Conservation (phyloP, 768 basidiomycete genomes). For the Agaricus blazei region DNA sequence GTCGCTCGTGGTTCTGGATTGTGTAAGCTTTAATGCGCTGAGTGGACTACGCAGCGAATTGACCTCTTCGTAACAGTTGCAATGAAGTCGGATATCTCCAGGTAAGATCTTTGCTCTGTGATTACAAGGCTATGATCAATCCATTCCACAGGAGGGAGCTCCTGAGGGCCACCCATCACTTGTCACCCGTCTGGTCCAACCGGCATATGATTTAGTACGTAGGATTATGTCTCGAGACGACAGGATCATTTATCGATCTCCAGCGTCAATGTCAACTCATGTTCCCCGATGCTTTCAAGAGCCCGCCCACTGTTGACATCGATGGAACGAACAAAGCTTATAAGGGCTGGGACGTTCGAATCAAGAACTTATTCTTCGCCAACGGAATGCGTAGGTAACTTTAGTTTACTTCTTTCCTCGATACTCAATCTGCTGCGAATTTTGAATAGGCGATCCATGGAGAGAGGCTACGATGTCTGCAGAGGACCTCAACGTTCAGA, state of each 20-base stretch:
- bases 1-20: slow-evolving; percentile 70
- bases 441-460: slow-evolving; percentile 62
- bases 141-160: slow-evolving; percentile 32
- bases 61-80: slow-evolving; percentile 38
- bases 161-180: slow-evolving; percentile 35
- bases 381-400: slow-evolving; percentile 55
- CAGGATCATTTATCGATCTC: background rate
- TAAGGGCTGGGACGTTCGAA: slow-evolving; percentile 56
- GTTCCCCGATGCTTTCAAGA: slow-evolving; percentile 57
- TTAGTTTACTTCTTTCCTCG: background rate
- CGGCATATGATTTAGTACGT: slow-evolving; percentile 48
- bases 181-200: slow-evolving; percentile 51
- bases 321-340: slow-evolving; percentile 43
- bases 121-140: background rate
- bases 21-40: slow-evolving; percentile 34
- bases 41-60: too few relatives aligned
- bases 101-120: slow-evolving; percentile 17
- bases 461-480: slow-evolving; percentile 64
- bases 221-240: background rate
- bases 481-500: slow-evolving; percentile 36
- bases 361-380: slow-evolving; percentile 61
- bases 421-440: slow-evolving; percentile 1
- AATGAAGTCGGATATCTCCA: slow-evolving; percentile 64
- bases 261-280: slow-evolving; percentile 68
- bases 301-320: slow-evolving; percentile 38